Evolutionary conservation across 768 basidiomycete species (phyloP).

Genomic region (Boletellus emodensis): DNA sequence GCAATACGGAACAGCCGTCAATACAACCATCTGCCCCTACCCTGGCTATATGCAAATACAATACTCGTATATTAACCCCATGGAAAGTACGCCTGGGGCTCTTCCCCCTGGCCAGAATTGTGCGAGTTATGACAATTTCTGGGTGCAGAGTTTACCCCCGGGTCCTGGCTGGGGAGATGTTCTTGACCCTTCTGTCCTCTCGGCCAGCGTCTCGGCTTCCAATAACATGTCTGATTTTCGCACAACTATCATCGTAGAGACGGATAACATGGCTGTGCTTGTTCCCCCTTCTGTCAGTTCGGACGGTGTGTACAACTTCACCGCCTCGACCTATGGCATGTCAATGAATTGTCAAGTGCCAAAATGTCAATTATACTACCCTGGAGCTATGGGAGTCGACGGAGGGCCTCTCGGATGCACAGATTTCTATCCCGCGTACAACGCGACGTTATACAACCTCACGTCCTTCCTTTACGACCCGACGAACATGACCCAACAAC

Average conservation of each 20-base stretch:
- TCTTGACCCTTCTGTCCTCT: background rate
- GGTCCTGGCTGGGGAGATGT: constrained; percentile 1
- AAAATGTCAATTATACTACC: background rate
- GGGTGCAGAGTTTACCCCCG: background rate
- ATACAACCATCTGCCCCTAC: background rate
- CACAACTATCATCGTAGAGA: background rate
- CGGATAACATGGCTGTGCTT: background rate
- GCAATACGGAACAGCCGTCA: background rate
- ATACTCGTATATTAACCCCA: background rate
- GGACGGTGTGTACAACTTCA: background rate
- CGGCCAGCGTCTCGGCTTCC: background rate
- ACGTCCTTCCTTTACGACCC: constrained; percentile 4
- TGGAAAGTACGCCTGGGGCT: background rate
- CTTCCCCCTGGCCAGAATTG: constrained; percentile 1
- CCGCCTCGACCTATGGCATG: constrained; percentile 1
- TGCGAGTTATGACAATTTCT: background rate
- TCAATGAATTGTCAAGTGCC: background rate
- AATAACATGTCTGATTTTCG: constrained; percentile 2
- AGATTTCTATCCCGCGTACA: constrained; percentile 1
- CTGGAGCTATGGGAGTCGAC: background rate
- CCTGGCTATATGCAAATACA: background rate
- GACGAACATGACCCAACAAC: background rate
- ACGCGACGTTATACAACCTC: constrained; percentile 1
- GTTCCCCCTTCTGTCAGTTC: background rate
- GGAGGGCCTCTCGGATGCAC: constrained; percentile 1